These are phyloP conservation scores for Paramecium pentaurelia DNA, from an alignment of 73 alveolate genomes.

Conservation along the genomic window DNA sequence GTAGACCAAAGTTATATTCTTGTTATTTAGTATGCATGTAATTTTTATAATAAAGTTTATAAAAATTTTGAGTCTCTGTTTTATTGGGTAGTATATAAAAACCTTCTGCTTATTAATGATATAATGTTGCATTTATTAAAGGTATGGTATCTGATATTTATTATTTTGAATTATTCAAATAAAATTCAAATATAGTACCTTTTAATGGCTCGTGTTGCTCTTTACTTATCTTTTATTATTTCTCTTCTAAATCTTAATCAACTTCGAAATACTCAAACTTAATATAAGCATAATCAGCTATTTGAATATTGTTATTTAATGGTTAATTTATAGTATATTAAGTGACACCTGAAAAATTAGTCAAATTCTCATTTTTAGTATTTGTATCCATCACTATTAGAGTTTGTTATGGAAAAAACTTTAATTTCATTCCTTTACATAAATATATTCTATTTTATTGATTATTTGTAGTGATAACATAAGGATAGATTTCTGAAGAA, in stretches of 20 bases:
- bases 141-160: neutral
- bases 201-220: neutral
- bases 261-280: neutral
- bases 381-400: neutral
- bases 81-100: neutral
- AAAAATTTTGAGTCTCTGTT: neutral
- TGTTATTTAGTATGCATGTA: neutral
- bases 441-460: neutral
- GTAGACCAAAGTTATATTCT: neutral
- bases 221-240: neutral
- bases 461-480: neutral
- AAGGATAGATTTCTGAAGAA: neutral
- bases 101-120: neutral
- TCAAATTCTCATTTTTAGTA: neutral
- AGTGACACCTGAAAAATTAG: neutral
- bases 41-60: neutral
- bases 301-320: neutral
- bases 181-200: neutral
- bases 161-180: neutral
- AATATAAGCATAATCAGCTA: neutral
- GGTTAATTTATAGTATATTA: neutral
- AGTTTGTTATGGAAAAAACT: neutral
- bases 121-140: neutral
- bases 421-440: neutral
- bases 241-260: neutral